Percentiles rank a stretch among this genome's conserved stretches.
phyloP scores from a whole-genome alignment of 495 filamentous ascomycete species.

The Durotheca rogersii region DNA sequence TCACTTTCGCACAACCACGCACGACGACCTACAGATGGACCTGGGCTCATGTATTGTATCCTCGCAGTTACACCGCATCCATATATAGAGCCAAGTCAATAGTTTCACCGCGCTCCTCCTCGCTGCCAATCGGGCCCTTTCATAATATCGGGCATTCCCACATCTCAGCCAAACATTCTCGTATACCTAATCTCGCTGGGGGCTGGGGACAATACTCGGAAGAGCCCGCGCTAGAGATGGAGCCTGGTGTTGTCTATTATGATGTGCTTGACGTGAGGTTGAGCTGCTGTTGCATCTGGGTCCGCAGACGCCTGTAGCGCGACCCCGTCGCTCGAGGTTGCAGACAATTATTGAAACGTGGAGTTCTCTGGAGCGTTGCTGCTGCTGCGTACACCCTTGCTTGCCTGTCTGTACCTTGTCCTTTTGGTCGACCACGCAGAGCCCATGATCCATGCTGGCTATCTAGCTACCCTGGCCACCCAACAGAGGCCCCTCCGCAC shows the following conservation, averaged over 20 bases:
- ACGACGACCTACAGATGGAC: neutral
- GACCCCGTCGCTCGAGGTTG: constrained; percentile 22
- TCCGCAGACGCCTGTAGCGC: constrained; percentile 16
- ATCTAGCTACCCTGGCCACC: constrained; percentile 17
- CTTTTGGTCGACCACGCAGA: constrained; percentile 10
- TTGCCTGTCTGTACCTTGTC: constrained; percentile 11
- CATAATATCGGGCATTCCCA: constrained; percentile 14
- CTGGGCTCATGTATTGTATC: constrained; percentile 4
- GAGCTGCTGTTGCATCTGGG: constrained; percentile 11
- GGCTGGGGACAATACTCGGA: constrained; percentile 1
- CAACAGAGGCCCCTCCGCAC: constrained; percentile 5
- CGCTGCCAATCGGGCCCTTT: constrained; percentile 10
- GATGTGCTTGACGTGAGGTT: constrained; percentile 12
- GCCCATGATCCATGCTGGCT: constrained; percentile 18
- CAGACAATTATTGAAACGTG: constrained; percentile 27
- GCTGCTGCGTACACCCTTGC: constrained; percentile 8
- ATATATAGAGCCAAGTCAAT: constrained; percentile 20
- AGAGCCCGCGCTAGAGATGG: constrained; percentile 9
- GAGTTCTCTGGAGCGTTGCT: constrained; percentile 19
- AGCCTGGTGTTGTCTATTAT: constrained; percentile 16
- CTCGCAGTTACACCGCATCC: neutral
- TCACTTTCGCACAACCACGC: neutral
- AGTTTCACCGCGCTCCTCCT: constrained; percentile 8
- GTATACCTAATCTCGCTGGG: constrained; percentile 7
- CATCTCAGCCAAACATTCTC: constrained; percentile 14